phyloP scores from a whole-genome alignment of 805 yeast species.

The Myxozyma lipomycoides region DNA sequence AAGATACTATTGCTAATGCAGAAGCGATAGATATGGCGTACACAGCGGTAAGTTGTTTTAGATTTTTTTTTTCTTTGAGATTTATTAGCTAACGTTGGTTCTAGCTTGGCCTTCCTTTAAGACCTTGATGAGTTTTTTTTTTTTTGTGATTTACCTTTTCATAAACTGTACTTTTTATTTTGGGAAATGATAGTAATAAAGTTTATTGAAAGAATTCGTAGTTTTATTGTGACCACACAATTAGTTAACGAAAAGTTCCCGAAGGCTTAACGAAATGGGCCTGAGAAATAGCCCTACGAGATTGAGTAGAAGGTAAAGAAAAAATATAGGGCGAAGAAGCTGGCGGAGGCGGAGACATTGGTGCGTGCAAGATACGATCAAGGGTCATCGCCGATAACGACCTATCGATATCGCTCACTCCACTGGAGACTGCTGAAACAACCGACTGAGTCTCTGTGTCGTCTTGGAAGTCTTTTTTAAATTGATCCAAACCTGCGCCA shows the following conservation, averaged over 20 bases:
- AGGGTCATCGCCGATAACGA: neutral
- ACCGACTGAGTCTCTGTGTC: neutral
- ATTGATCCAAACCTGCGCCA: neutral
- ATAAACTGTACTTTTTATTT: neutral
- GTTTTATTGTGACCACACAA: neutral
- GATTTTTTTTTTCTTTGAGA: no score
- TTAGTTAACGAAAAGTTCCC: neutral
- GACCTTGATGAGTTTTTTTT: neutral
- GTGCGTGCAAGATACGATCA: neutral
- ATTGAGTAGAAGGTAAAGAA: no score
- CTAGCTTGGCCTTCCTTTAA: conserved; percentile 1
- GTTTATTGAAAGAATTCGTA: neutral
- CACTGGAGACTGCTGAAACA: neutral
- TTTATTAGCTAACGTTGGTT: neutral
- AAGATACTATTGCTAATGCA: conserved; percentile 16
- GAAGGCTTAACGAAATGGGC: neutral
- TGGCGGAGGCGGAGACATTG: neutral
- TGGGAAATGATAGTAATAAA: no score
- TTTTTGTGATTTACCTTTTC: no score
- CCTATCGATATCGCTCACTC: neutral
- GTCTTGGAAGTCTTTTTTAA: neutral
- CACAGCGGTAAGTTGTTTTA: conserved; percentile 14
- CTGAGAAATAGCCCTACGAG: neutral
- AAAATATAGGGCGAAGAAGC: no score
- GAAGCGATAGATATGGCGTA: conserved; percentile 25